These are phyloP conservation scores for Pseudotulostoma volvatum DNA, from an alignment of 495 filamentous ascomycete genomes.

Conservation along the genomic window DNA sequence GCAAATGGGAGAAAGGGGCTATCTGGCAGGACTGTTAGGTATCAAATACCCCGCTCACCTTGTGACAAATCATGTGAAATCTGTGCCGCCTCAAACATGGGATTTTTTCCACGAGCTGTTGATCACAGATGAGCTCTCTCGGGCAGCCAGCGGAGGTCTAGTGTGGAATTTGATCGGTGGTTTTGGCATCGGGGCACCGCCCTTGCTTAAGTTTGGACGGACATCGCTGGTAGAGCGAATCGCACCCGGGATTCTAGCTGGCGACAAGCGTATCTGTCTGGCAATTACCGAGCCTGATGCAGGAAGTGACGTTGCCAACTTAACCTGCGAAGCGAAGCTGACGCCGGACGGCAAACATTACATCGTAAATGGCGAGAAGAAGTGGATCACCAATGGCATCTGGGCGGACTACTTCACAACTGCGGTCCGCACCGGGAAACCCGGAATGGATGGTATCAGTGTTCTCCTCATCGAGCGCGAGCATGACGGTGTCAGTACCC, in stretches of 20 bases:
- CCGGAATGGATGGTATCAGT: conserved; percentile 80
- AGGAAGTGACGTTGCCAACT: conserved; percentile 78
- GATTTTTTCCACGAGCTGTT: conserved; percentile 96
- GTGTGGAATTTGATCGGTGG: conserved; percentile 98
- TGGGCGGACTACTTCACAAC: conserved; percentile 96
- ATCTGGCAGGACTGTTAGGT: conserved; percentile 79
- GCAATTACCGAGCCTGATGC: conserved; percentile 75
- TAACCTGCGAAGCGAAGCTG: conserved; percentile 89
- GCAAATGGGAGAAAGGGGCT: conserved; percentile 84
- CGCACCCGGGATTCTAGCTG: conserved; percentile 67
- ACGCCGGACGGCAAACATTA: conserved; percentile 92
- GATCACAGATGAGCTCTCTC: conserved; percentile 83
- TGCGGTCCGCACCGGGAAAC: conserved; percentile 73
- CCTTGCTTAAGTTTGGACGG: conserved; percentile 82
- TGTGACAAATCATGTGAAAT: conserved; percentile 50
- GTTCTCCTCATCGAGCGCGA: conserved; percentile 79
- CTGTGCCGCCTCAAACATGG: conserved; percentile 78
- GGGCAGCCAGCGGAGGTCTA: conserved; percentile 75
- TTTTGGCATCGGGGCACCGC: conserved; percentile 85
- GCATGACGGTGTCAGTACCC: conserved; percentile 68
- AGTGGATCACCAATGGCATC: conserved; percentile 98
- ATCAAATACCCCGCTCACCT: conserved; percentile 58
- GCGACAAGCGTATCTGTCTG: conserved; percentile 90
- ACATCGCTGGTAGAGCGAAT: conserved; percentile 73
- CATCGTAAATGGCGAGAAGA: conserved; percentile 99